Percentiles rank a stretch among this genome's conserved stretches.
These are phyloP conservation scores for Melanogaster broomeanus DNA, from an alignment of 768 basidiomycete genomes.

Conservation along the genomic window DNA sequence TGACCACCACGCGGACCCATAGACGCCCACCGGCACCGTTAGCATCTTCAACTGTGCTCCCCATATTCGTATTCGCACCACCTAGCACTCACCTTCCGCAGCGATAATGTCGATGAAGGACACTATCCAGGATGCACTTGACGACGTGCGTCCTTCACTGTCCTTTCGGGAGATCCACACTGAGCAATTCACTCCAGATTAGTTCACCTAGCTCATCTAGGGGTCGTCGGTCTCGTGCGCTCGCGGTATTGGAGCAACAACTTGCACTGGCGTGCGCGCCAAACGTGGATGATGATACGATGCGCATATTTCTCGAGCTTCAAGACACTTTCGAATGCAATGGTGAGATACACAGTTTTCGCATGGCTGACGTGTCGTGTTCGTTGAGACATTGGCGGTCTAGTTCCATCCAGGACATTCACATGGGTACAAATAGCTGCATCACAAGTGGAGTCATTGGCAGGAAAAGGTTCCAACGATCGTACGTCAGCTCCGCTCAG, in stretches of 20 bases:
- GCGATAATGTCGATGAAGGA: constrained; percentile 38
- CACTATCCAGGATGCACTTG: constrained; percentile 60
- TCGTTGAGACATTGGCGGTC: constrained; percentile 8
- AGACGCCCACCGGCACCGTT: constrained; percentile 2
- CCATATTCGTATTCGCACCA: not conserved
- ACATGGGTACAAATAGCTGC: constrained; percentile 59
- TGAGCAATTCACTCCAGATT: constrained; percentile 47
- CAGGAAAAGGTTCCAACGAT: constrained; percentile 46
- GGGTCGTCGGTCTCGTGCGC: constrained; percentile 52
- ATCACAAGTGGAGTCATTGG: constrained; percentile 49
- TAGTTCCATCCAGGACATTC: constrained; percentile 70
- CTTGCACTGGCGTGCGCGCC: constrained; percentile 51
- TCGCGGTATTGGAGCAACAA: constrained; percentile 56
- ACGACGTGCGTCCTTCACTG: constrained; percentile 52
- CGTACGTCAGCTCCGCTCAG: constrained; percentile 28
- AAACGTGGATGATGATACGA: constrained; percentile 43
- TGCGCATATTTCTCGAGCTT: constrained; percentile 58
- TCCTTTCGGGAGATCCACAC: constrained; percentile 1
- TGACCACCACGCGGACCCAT: constrained; percentile 26
- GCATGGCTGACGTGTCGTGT: not conserved
- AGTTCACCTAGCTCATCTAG: constrained; percentile 59
- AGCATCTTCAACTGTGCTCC: not conserved
- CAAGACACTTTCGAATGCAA: constrained; percentile 87
- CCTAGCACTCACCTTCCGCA: not conserved
- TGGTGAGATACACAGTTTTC: constrained; percentile 45